Conservation (phyloP, 2,329 filamentous ascomycete species). For the Nothophoma quercina region DNA sequence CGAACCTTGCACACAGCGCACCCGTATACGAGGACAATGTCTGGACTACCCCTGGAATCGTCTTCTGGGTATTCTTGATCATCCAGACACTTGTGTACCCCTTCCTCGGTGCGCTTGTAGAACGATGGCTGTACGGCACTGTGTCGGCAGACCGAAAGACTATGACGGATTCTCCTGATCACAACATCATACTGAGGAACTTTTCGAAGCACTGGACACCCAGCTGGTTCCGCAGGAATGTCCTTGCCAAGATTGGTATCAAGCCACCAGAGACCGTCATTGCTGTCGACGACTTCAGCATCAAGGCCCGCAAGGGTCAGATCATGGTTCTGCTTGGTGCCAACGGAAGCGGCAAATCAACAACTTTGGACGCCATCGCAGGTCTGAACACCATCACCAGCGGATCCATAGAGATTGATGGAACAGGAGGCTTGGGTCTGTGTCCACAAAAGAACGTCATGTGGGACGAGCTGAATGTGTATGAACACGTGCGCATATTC, state of each 20-base stretch:
- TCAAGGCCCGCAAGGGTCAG: conserved; percentile 77
- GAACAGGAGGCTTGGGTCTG: conserved; percentile 80
- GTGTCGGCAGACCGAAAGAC: conserved; percentile 63
- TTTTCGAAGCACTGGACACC: conserved; percentile 84
- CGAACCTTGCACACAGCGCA: conserved; percentile 68
- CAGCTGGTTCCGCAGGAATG: conserved; percentile 62
- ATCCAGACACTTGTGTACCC: conserved; percentile 82
- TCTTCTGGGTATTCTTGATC: conserved; percentile 78
- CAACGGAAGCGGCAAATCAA: conserved; percentile 90
- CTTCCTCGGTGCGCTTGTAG: conserved; percentile 75
- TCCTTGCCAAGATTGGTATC: conserved; percentile 57
- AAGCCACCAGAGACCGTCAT: conserved; percentile 69
- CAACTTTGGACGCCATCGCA: conserved; percentile 86
- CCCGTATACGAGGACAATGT: conserved; percentile 56
- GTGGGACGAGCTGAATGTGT: conserved; percentile 87
- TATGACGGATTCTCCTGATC: conserved; percentile 42
- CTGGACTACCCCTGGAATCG: conserved; percentile 75
- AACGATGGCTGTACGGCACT: conserved; percentile 78
- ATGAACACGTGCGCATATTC: conserved; percentile 85
- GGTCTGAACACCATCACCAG: conserved; percentile 79
- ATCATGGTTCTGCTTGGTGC: conserved; percentile 87
- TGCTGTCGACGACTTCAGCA: conserved; percentile 78
- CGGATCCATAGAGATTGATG: conserved; percentile 79
- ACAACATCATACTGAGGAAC: conserved; percentile 72
- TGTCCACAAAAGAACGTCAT: conserved; percentile 94